Base-by-base conservation (phyloP, 192 early-diverging fungal species). In the Coemansia furcata region DNA sequence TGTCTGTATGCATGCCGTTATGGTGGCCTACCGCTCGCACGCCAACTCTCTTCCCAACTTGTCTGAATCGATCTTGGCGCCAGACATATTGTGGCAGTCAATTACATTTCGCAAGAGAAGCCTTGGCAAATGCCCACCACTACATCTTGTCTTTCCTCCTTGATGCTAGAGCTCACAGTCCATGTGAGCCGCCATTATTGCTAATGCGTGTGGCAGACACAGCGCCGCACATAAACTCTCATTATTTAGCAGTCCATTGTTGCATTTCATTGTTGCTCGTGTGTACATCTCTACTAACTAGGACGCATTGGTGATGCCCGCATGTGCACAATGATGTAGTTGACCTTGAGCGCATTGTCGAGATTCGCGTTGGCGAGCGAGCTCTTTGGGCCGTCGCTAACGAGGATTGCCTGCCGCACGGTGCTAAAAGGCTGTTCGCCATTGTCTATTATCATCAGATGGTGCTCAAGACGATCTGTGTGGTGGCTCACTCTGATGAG, bases 261-360 rank as follows among this genome's bases (percentile, higher is more conserved):
- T 33, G 14, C 4, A 26, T 23, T 19, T 10, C 47, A 50, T 26
- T 50, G 47, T 50, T 50, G 47, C 10, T 26, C 21, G 47, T 26
- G 23, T 30, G 14, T 15, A 30, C 4, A 32, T 30, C 50, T 54
- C 26, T 54, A 29, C 50, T 54, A 54, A 54, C 50, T 54, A 54
- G 29, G 50, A 30, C 29, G 23, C 50, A 54, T 47, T 9, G n/a
- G n/a, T n/a, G 29, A 14, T 30, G 12, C 50, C 21, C 23, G 50
- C 29, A 47, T 47, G 46, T 47, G 2, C n/a, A 21, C 15, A 52
- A 61, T 29, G 6, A 15, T 66, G 52, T 82, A 82, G 80, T 83
- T 65, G 81, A 83, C 61, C 66, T 83, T 37, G 81, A 83, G 69
- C 73, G 73, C 58, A 83, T 83, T 49, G 73, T 78, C 37, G 81